A percentile compares a stretch with the other conserved stretches of the same genome.
These are phyloP conservation scores for Gnomoniopsis smithogilvyi DNA, from an alignment of 2,329 filamentous ascomycete genomes.

Conservation along the genomic window DNA sequence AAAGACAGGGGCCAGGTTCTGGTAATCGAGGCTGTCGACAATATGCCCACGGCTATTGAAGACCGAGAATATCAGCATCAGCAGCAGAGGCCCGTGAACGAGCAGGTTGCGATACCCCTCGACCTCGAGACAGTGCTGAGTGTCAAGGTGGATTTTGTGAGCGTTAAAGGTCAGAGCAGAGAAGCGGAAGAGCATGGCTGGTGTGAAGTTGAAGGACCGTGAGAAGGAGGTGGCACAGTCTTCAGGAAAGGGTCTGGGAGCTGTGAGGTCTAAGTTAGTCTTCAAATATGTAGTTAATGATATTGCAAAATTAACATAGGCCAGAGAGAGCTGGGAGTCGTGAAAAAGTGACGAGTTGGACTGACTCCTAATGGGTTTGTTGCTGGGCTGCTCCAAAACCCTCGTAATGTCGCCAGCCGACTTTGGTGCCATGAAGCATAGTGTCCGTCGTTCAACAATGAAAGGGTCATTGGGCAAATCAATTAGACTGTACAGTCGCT, in stretches of 20 bases:
- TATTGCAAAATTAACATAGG: neutral
- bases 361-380: constrained; percentile 29
- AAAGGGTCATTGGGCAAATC: neutral
- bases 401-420: constrained; percentile 17
- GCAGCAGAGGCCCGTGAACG: constrained; percentile 81
- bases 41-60: constrained; percentile 21
- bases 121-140: constrained; percentile 60
- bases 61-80: constrained; percentile 70
- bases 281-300: neutral
- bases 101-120: constrained; percentile 76
- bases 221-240: neutral
- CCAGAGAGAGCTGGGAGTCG: neutral
- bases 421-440: constrained; percentile 50
- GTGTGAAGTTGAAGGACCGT: constrained; percentile 56
- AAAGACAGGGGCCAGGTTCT: constrained; percentile 79
- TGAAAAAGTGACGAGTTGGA: neutral
- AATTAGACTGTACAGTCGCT: constrained; percentile 38
- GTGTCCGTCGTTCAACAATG: constrained; percentile 45
- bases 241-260: neutral
- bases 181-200: constrained; percentile 80
- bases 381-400: constrained; percentile 20
- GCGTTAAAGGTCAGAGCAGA: constrained; percentile 90
- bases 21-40: constrained; percentile 66
- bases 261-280: neutral
- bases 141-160: constrained; percentile 85